A percentile compares a stretch with the other conserved stretches of the same genome.
phyloP scores from a whole-genome alignment of 768 basidiomycete genomes.

The Trametes villosa region DNA sequence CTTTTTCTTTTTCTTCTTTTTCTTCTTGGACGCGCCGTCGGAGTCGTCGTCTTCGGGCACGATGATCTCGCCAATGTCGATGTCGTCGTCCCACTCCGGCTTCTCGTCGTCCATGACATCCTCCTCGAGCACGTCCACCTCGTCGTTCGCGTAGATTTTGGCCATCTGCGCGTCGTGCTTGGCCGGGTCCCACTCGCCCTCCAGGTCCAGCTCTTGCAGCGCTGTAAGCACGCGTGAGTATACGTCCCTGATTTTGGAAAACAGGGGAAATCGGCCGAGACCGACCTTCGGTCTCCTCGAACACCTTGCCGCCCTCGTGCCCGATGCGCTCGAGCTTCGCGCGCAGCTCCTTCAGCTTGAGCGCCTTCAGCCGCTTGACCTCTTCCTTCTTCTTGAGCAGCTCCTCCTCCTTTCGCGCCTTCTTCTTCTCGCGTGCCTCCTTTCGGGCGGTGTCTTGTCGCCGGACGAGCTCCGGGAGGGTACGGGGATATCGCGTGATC shows the following conservation, averaged over 20 bases:
- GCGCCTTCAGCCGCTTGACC: slow-evolving; percentile 74
- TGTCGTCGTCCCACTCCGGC: slow-evolving; percentile 91
- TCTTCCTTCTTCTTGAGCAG: slow-evolving; percentile 76
- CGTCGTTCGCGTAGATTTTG: slow-evolving; percentile 64
- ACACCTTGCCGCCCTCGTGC: slow-evolving; percentile 64
- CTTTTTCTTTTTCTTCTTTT: slow-evolving; percentile 64
- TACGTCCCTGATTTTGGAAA: not conserved
- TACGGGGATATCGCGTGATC: slow-evolving; percentile 79
- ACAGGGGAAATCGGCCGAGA: not conserved
- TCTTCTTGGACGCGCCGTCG: slow-evolving; percentile 38
- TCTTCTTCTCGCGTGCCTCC: slow-evolving; percentile 78
- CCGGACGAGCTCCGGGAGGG: slow-evolving; percentile 63
- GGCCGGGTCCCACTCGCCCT: slow-evolving; percentile 91
- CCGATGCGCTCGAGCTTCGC: slow-evolving; percentile 75
- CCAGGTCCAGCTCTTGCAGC: slow-evolving; percentile 75
- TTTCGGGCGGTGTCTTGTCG: slow-evolving; percentile 80
- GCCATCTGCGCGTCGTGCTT: slow-evolving; percentile 86
- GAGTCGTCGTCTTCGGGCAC: slow-evolving; percentile 41
- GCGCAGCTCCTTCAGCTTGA: slow-evolving; percentile 85
- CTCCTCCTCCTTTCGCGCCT: slow-evolving; percentile 81
- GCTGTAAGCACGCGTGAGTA: slow-evolving; percentile 42
- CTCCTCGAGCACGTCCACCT: slow-evolving; percentile 39
- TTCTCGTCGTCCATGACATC: slow-evolving; percentile 53
- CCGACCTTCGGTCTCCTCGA: slow-evolving; percentile 40
- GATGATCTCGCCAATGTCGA: slow-evolving; percentile 74